Base-by-base conservation (phyloP, 352 stramenopile genomes). In the Phytophthora vignae region DNA sequence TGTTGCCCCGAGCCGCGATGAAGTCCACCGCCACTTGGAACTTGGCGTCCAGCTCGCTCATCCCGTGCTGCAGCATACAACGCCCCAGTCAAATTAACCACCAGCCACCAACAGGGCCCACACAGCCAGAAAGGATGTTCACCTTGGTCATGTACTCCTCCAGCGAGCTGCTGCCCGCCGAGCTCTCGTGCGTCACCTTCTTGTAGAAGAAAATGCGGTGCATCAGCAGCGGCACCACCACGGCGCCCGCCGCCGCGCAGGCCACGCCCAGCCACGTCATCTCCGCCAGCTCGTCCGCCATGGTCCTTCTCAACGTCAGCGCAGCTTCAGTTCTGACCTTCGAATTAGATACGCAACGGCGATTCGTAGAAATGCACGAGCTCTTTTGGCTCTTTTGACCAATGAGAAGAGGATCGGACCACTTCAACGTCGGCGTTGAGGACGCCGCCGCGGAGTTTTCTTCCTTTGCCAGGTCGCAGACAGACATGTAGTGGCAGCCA, bases 11-110 rank as follows among this genome's bases (percentile, higher is more conserved):
- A 15, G 78, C 63, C 6, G 75, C 81, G 19, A 93, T 69, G 63
- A 90, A 93, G 54, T 93, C 85, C 48, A 93, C 83, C 0, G 83
- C 83, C 27, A 93, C 83, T 75, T 93, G 83, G 50, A 93, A 93
- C 53, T 83, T 88, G 22, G 83, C 85, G 58, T 93, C 85, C 21
- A 74, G 33, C 46, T 93, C 81, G 54, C 54, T 85, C 76, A 91
- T 86, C 0, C 80, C 83, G 67, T 91, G 80, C 83, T 90, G 49
- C 10, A 56, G 25, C 56, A 71, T 49, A 66, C 44, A 58, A 62
- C 55, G 42, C 44, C 2, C 63, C 17, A 63, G 27, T 64, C 22
- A 48, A 48, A 48, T 17, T 31, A 46, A 56, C 15, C 12, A 5
- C 42, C 44, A 58, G 6, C 25, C 12, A 58, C 17, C 4, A 10